A percentile compares a stretch with the other conserved stretches of the same genome.
phyloP scores from a whole-genome alignment of 306 rosid genomes.

The Cicer bijugum region DNA sequence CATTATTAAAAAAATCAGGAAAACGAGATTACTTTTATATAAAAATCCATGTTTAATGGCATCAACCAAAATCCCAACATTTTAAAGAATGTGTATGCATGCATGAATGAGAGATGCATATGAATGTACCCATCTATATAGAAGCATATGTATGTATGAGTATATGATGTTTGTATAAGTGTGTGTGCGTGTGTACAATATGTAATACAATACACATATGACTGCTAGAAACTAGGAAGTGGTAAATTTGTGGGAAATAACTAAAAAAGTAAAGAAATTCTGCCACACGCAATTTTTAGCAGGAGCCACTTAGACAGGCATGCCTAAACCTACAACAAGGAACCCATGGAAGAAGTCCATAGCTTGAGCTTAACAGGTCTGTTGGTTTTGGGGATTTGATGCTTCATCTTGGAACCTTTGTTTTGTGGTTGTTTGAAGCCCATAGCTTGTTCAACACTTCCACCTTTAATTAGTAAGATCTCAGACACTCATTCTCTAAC shows the following conservation, averaged over 20 bases:
- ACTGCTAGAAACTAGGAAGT: neutral
- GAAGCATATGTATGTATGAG: too few relatives aligned
- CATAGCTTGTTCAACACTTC: neutral
- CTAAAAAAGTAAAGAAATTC: neutral
- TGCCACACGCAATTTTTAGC: constrained; percentile 6
- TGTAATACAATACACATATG: constrained; percentile 12
- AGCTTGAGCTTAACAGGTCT: neutral
- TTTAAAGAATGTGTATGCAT: neutral
- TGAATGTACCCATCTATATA: neutral
- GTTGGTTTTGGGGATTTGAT: neutral
- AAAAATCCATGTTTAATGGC: constrained; percentile 24
- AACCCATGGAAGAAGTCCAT: too few relatives aligned
- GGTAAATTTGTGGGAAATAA: neutral
- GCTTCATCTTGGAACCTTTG: neutral
- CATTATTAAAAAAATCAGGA: constrained; percentile 26
- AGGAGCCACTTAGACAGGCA: constrained; percentile 30
- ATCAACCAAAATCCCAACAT: constrained; percentile 24
- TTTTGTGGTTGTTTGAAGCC: constrained; percentile 5
- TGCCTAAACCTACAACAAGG: neutral
- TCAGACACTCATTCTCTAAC: neutral
- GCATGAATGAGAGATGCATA: neutral
- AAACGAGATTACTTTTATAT: constrained; percentile 20
- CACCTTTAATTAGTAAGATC: neutral
- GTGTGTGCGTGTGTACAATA: too few relatives aligned
- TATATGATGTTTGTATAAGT: too few relatives aligned